These are phyloP conservation scores for Galium porrigens DNA, from an alignment of 305 asterid genomes.

Conservation along the genomic window DNA sequence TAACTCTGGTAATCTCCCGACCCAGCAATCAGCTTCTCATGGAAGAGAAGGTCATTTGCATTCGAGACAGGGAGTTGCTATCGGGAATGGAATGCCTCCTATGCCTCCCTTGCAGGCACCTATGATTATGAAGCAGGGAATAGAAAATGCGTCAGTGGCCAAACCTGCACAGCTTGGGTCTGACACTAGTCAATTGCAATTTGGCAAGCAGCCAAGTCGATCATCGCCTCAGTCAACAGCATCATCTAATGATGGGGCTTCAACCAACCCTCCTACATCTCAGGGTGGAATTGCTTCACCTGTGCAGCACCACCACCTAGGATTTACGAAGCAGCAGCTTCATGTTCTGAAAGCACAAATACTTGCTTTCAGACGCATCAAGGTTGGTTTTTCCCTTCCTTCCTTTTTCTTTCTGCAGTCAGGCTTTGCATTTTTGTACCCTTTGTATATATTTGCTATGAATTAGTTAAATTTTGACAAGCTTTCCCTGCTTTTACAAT, in stretches of 20 bases:
- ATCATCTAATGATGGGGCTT: constrained; percentile 49
- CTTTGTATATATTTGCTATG: constrained; percentile 10
- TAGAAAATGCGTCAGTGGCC: constrained; percentile 33
- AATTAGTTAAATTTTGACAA: constrained; percentile 16
- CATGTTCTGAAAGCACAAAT: constrained; percentile 94
- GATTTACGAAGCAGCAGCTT: constrained; percentile 79
- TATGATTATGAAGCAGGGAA: constrained; percentile 51
- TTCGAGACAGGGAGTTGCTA: constrained; percentile 50
- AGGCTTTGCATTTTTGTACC: constrained; percentile 5
- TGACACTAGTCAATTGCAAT: constrained; percentile 50
- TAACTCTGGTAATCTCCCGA: constrained; percentile 32
- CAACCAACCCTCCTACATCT: constrained; percentile 37
- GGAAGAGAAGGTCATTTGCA: constrained; percentile 61
- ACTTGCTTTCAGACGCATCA: constrained; percentile 87
- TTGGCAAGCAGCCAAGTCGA: constrained; percentile 41
- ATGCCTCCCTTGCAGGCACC: constrained; percentile 39
- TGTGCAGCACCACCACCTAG: constrained; percentile 35
- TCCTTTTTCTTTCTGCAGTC: background rate
- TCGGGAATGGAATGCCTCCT: constrained; percentile 54
- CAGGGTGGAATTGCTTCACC: constrained; percentile 40
- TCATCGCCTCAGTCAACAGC: constrained; percentile 45
- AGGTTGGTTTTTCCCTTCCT: constrained; percentile 34
- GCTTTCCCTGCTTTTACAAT: constrained; percentile 6
- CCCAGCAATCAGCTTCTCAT: constrained; percentile 50
- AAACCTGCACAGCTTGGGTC: constrained; percentile 34